These are phyloP conservation scores for Pseudogymnoascus sp. DNA, from an alignment of 2,329 filamentous ascomycete genomes.

Conservation along the genomic window DNA sequence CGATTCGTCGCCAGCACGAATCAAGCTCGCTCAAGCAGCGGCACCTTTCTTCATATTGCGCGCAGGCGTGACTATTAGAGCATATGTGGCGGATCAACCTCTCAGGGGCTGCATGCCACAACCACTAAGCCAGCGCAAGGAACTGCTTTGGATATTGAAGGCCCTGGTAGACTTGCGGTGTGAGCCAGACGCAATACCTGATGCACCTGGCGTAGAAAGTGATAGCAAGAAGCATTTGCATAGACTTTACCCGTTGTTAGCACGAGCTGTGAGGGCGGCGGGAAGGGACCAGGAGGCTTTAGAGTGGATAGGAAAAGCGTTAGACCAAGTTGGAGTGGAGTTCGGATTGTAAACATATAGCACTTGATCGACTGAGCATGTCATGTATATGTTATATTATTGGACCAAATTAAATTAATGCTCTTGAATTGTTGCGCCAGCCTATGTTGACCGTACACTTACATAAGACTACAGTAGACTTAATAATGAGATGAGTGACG, in stretches of 20 bases:
- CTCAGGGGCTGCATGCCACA: conserved; percentile 83
- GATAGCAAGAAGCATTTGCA: conserved; percentile 66
- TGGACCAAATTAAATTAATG: neutral
- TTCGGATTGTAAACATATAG: conserved; percentile 27
- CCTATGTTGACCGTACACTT: neutral
- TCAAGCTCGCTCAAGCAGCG: conserved; percentile 59
- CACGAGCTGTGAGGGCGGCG: conserved; percentile 52
- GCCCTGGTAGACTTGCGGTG: conserved; percentile 59
- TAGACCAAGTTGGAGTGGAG: conserved; percentile 55
- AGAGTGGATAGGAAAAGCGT: conserved; percentile 47
- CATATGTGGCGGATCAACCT: conserved; percentile 86
- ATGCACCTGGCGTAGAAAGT: conserved; percentile 42
- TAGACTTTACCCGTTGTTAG: conserved; percentile 70
- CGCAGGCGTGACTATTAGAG: conserved; percentile 68
- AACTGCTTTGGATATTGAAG: conserved; percentile 64
- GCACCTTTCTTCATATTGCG: conserved; percentile 78
- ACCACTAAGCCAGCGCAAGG: conserved; percentile 69
- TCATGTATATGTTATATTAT: neutral
- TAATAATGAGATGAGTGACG: conserved; percentile 4
- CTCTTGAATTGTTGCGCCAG: neutral
- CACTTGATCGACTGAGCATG: neutral
- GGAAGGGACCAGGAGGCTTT: conserved; percentile 55
- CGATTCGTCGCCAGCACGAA: conserved; percentile 28
- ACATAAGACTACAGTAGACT: conserved; percentile 8
- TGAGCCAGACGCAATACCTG: conserved; percentile 61